Percentiles rank a stretch among this genome's conserved stretches.
These are phyloP conservation scores for Rhodotorula mucilaginosa DNA, from an alignment of 1,284 basidiomycete species.

Conservation along the genomic window DNA sequence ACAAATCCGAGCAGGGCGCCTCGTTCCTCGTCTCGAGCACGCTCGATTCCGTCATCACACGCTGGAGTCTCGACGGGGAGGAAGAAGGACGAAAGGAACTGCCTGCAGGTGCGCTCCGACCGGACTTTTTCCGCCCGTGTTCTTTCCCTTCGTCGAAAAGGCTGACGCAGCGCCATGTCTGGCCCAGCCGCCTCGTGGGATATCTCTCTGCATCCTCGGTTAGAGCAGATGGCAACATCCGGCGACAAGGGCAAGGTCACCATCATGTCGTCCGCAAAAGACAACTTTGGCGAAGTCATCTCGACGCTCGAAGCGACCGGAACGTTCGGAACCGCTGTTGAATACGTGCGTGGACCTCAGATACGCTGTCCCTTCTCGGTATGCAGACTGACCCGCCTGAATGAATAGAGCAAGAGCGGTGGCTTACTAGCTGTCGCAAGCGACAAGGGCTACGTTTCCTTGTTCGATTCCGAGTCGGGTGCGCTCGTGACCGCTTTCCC, in stretches of 20 bases:
- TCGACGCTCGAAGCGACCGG: constrained; percentile 35
- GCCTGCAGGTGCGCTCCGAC: constrained; percentile 23
- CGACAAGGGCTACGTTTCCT: constrained; percentile 39
- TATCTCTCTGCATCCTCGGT: constrained; percentile 35
- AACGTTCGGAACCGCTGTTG: constrained; percentile 35
- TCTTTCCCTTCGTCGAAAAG: not conserved
- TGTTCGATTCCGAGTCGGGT: constrained; percentile 41
- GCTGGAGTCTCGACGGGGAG: constrained; percentile 32
- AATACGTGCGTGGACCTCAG: constrained; percentile 27
- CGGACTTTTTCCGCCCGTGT: too few relatives aligned
- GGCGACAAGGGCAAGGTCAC: constrained; percentile 35
- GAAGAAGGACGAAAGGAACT: constrained; percentile 33
- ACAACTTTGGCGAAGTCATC: constrained; percentile 40
- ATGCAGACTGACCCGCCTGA: not conserved
- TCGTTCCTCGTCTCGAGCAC: constrained; percentile 34
- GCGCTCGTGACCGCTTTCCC: constrained; percentile 41
- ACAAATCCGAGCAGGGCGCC: constrained; percentile 21
- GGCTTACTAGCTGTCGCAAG: constrained; percentile 33
- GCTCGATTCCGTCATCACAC: constrained; percentile 38
- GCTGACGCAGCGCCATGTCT: not conserved
- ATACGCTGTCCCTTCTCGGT: not conserved
- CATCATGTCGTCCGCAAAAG: constrained; percentile 33
- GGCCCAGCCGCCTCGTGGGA: constrained; percentile 35
- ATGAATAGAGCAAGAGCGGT: constrained; percentile 36
- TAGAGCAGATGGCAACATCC: constrained; percentile 32